These are phyloP conservation scores for Annulohypoxylon nitens DNA, from an alignment of 495 filamentous ascomycete species.

Conservation along the genomic window DNA sequence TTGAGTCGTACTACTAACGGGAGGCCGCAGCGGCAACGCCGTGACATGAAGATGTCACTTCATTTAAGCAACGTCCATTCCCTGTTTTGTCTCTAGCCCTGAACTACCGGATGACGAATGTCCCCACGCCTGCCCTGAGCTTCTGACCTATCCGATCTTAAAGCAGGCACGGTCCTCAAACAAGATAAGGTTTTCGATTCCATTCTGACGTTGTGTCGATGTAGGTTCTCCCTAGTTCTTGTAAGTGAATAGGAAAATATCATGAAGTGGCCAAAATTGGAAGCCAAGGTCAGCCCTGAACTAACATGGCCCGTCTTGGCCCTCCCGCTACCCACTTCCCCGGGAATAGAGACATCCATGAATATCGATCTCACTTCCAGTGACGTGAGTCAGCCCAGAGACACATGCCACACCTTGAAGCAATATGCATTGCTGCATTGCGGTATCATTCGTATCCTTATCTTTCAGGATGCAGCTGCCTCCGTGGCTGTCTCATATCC, in stretches of 20 bases:
- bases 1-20: constrained; percentile 10
- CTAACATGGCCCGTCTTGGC: background rate
- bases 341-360: constrained; percentile 18
- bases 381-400: constrained; percentile 23
- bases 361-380: constrained; percentile 14
- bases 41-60: constrained; percentile 10
- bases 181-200: constrained; percentile 10
- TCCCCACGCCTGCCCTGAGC: constrained; percentile 29
- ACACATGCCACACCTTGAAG: constrained; percentile 9
- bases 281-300: background rate
- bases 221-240: background rate
- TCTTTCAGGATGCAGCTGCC: constrained; percentile 24
- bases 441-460: constrained; percentile 5
- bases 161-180: constrained; percentile 20
- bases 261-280: constrained; percentile 1
- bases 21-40: constrained; percentile 5
- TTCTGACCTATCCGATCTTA: constrained; percentile 20
- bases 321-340: background rate
- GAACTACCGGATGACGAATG: constrained; percentile 27
- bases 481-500: constrained; percentile 17
- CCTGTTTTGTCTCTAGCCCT: constrained; percentile 19
- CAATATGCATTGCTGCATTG: background rate
- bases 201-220: constrained; percentile 8
- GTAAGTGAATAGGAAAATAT: background rate
- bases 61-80: constrained; percentile 13